Evolutionary conservation across 768 basidiomycete genomes (phyloP), one percentile per base, ranked within the genome.

Genomic region (Candolleomyces efflorescens): DNA sequence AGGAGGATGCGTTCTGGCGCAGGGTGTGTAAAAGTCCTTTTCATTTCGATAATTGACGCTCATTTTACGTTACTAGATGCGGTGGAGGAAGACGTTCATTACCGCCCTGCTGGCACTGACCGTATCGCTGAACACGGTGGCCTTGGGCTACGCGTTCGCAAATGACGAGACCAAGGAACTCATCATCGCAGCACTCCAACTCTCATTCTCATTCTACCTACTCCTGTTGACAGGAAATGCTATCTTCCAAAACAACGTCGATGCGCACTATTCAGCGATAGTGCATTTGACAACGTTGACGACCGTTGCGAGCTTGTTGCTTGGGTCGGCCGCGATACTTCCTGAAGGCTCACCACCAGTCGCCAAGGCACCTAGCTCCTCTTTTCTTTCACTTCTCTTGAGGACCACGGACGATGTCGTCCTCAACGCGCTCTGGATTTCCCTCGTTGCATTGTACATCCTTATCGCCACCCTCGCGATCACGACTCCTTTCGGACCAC

Each of bases 401-500:
- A 7, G 51, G 20, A 65, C 55, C 55, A 11, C 18, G 53, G 62
- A 60, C 46, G 67, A 62, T 2, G 62, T 61, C 38, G 18, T 63
- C 49, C 55, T 71, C 32, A 50, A 63, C 60, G 62, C 68, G 60
- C 64, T 87, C 5, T 88, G 85, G 83, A 82, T 83, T 54, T 68
- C 77, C 2, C 72, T 78, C 9, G 65, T 87, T 15, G 74, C 63
- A 5, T 66, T 87, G 18, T 88, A 86, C 62, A 66, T 71, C 23
- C 38, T 82, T 17, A 71, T 78, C 2, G 74, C 73, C 55, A 56
- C 73, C 37, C 49, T 73, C 9, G 69, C 70, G 7, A 70, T 76
- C 41, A 76, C 86, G n/a, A 87, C 85, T 1, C 89, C 88, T 2
- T 75, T 80, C 38, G 93, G 93, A 0, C 94, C 94, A 0, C 72